These are phyloP conservation scores for Medakamo hakoo DNA, from an alignment of 139 green algal species.

Conservation along the genomic window DNA sequence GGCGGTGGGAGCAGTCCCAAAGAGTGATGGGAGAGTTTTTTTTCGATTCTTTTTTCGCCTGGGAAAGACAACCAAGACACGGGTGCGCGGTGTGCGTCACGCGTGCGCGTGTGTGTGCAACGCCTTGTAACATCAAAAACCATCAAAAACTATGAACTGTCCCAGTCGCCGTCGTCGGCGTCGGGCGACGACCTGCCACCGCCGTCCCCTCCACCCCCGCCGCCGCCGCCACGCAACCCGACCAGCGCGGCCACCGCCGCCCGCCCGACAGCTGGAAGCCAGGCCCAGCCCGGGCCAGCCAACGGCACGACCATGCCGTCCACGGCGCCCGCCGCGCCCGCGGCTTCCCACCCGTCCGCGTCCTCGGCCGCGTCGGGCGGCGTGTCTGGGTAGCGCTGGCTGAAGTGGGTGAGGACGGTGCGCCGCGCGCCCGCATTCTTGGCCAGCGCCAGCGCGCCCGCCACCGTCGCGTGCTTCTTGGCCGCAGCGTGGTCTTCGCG, in stretches of 20 bases:
- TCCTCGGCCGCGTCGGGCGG: conserved; percentile 1
- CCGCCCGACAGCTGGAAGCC: conserved; percentile 8
- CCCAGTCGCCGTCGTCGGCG: not conserved
- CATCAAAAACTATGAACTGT: not conserved
- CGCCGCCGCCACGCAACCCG: not conserved
- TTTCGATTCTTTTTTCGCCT: too few relatives aligned
- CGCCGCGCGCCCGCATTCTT: conserved; percentile 14
- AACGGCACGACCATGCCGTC: conserved; percentile 42
- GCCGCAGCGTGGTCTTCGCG: conserved; percentile 21
- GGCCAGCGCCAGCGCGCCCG: conserved; percentile 43
- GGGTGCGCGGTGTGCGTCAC: not conserved
- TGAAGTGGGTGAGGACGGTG: conserved; percentile 48
- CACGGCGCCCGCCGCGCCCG: conserved; percentile 23
- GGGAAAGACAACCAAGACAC: not conserved
- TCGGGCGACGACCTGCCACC: not conserved
- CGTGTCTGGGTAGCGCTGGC: conserved; percentile 38
- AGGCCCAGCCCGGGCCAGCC: conserved; percentile 6
- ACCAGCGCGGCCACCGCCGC: conserved; percentile 11
- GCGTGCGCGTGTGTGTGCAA: not conserved
- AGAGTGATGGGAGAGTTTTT: not conserved
- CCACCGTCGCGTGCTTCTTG: conserved; percentile 61
- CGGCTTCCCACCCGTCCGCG: not conserved
- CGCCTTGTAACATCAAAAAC: too few relatives aligned
- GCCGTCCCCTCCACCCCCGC: not conserved
- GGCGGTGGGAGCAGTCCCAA: not conserved